Base-by-base conservation (phyloP, 2,329 filamentous ascomycete genomes). In the Aspergillus sp. region DNA sequence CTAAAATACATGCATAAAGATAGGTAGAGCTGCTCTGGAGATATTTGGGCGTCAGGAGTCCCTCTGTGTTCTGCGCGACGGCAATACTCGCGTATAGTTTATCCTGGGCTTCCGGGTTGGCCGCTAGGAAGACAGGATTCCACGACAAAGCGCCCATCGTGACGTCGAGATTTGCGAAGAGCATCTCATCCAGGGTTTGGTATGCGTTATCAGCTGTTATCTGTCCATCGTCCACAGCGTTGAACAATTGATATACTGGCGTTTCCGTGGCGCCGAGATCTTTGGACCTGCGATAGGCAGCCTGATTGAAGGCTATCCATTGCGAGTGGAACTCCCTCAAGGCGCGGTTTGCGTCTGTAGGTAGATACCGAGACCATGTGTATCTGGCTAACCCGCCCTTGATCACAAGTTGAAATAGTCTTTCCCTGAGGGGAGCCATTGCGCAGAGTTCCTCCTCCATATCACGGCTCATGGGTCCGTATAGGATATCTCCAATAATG, bases 161-260 rank as follows among this genome's bases (percentile, higher is more conserved):
- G 8, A 81, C 78, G 57, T 82, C 79, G 1, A 81, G 68, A 57
- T 81, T 81, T 2, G 77, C 79, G 57, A 74, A 82, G 0, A 81
- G 70, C 44, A 72, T 71, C 62, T 81, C 79, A 58, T 81, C 78
- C 5, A 81, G 62, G 0, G 79, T 81, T 30, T 79, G 79, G 0
- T 75, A 64, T 2, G 76, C 51, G 42, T 77, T 57, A 5, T 71
- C 65, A 12, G 52, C 54, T 1, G 56, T 64, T 19, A 75, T 64
- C 5, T 52, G 33, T 0, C 71, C 69, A 6, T 64, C 20, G 0
- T 59, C 56, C 6, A 56, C 47, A 2, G 64, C 59, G 1, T 11
- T 42, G 45, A 50, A 61, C 27, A 66, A 40, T 3, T 48, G 17
- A 7, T 58, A 34, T 7, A 66, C 59, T 3, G 60, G 59, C 6